Base-by-base conservation (phyloP, 805 yeast species). In the Kuraishia floccosa region DNA sequence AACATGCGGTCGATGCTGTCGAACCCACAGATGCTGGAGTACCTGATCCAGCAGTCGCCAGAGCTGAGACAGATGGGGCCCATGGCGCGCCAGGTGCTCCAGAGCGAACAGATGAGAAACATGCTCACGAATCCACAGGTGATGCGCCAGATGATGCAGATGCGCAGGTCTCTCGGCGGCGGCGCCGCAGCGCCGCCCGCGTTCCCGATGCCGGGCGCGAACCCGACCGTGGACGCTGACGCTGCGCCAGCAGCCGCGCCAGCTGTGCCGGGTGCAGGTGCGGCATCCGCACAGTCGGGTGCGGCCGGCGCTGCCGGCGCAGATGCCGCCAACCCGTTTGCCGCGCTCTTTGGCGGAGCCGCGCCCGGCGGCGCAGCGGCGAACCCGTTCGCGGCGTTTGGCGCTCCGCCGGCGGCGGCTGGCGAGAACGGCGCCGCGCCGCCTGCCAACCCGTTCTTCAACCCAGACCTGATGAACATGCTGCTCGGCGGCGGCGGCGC, bases 1-100 rank as follows among this genome's bases (percentile, higher is more conserved):
- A 67, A 78, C 36, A 72, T 89, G 83, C 74, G 79, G 49, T 75
- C 80, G 30, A 72, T 83, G 80, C 62, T 86, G 30, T 70, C 77
- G 27, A 82, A 87, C 55, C 96, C 96, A 2, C 87, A 81, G 52
- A 79, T 86, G 87, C 50, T 84, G 30, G 94, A 85, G 43, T 75
- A 63, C 49, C 54, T 87, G 64, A 83, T 86, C 46, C 72, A 74
- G 44, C 83, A 80, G 47, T 78, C 80, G 35, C 96, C 96, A 6
- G 86, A 79, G 48, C 63, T 86, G 46, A 72, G 89, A 37, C 70
- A 75, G 4, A 72, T 84, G 86, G 94, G 94, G 9, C 95, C 95
- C 6, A 84, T 80, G 49, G 87, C 82, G 15, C 71, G 96, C 47
- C 74, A 81, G 50, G 66, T 86, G 76, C 56, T 89, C 44, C 94